Evolutionary conservation across 2,329 filamentous ascomycete genomes (phyloP).

Genomic region (Botrytis elliptica): DNA sequence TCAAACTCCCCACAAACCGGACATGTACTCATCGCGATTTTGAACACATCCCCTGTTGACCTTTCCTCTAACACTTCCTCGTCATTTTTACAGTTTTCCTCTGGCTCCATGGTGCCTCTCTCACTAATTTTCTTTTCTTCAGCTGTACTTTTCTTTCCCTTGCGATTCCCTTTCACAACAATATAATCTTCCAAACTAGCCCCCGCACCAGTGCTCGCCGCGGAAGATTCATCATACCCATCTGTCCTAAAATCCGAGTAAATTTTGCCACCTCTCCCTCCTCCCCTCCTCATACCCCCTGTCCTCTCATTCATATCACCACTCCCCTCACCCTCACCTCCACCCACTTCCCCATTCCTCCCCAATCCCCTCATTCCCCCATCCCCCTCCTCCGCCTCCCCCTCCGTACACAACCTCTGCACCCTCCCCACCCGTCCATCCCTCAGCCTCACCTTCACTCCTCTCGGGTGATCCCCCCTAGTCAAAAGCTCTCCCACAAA

Average conservation of each 20-base stretch:
- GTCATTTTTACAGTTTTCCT: conserved; percentile 18
- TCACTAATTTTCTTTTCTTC: not conserved
- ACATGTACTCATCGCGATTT: conserved; percentile 22
- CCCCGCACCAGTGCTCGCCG: not conserved
- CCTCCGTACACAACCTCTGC: conserved; percentile 32
- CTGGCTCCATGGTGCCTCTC: not conserved
- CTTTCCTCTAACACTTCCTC: conserved; percentile 15
- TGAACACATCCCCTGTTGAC: not conserved
- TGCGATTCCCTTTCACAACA: conserved; percentile 13
- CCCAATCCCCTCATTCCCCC: not conserved
- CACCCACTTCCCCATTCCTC: not conserved
- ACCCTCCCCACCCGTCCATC: conserved; percentile 38
- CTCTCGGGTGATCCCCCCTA: conserved; percentile 36
- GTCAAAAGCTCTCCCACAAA: conserved; percentile 36
- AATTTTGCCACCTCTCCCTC: conserved; percentile 15
- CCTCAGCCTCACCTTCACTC: conserved; percentile 38
- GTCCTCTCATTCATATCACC: too few relatives aligned
- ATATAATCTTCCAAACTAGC: conserved; percentile 15
- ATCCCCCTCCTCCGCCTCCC: conserved; percentile 24
- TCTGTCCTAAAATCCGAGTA: conserved; percentile 30
- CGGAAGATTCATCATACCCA: conserved; percentile 24
- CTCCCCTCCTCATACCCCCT: conserved; percentile 26
- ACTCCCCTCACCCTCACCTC: not conserved
- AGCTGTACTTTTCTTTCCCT: conserved; percentile 23
- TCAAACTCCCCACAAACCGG: conserved; percentile 38